These are phyloP conservation scores for Eudorina sp. DNA, from an alignment of 139 green algal genomes.

Conservation along the genomic window DNA sequence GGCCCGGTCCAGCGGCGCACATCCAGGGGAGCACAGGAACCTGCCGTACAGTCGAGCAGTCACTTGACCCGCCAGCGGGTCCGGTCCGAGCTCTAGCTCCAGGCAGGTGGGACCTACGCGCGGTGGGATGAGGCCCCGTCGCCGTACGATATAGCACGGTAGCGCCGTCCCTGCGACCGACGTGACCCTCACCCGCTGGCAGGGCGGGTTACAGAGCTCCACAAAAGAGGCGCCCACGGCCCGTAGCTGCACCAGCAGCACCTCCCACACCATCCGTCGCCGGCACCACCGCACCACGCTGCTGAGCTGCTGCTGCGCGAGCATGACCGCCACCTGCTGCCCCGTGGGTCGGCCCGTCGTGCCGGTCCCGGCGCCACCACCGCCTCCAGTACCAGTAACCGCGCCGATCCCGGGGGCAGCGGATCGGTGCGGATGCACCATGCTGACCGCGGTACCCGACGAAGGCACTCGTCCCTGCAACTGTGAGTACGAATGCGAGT, in stretches of 20 bases:
- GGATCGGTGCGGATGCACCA: neutral
- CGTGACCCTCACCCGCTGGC: conserved; percentile 23
- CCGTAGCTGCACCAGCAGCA: conserved; percentile 44
- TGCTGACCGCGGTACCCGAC: neutral
- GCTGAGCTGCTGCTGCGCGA: conserved; percentile 45
- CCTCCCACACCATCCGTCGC: conserved; percentile 52
- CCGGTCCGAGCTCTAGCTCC: conserved; percentile 39
- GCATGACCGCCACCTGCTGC: conserved; percentile 35
- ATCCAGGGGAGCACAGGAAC: conserved; percentile 24
- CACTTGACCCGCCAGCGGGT: conserved; percentile 5
- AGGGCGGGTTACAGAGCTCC: conserved; percentile 10
- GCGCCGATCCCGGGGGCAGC: neutral
- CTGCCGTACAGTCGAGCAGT: conserved; percentile 33
- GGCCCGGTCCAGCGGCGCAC: neutral
- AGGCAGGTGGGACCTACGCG: conserved; percentile 20
- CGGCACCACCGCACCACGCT: conserved; percentile 46
- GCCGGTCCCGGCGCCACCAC: neutral
- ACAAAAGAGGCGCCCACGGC: conserved; percentile 15
- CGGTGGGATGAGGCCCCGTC: neutral
- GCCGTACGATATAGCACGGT: conserved; percentile 8
- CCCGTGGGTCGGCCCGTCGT: conserved; percentile 9
- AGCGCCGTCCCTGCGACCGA: conserved; percentile 3
- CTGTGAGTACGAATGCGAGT: neutral
- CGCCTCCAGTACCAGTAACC: no score
- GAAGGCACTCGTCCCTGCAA: neutral